phyloP scores from a whole-genome alignment of 371 early-diverging fungal species.

The Choanephora cucurbitarum region DNA sequence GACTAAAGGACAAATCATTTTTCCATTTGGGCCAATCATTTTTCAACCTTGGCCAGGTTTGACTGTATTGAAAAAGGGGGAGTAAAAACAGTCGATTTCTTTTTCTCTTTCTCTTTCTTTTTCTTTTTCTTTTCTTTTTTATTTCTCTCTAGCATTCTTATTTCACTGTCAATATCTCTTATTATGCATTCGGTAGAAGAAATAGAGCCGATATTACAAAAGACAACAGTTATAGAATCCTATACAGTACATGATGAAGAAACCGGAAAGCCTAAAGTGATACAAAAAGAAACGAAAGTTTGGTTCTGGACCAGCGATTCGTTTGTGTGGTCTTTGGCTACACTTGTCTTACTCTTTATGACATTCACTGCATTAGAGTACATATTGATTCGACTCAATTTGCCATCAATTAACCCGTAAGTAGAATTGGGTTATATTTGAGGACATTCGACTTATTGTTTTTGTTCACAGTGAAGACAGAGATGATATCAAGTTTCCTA shows the following conservation, averaged over 20 bases:
- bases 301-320: constrained; percentile 47
- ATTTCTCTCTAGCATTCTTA: too few relatives aligned
- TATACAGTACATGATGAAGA: constrained; percentile 13
- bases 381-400: constrained; percentile 32
- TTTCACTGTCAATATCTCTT: not conserved
- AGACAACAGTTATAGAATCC: not conserved
- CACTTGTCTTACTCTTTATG: constrained; percentile 33
- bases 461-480: constrained; percentile 49
- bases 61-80: constrained; percentile 6
- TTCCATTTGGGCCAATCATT: too few relatives aligned
- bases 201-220: constrained; percentile 8
- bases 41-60: too few relatives aligned
- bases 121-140: not conserved
- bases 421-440: not conserved
- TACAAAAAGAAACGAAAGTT: constrained; percentile 14
- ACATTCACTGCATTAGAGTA: constrained; percentile 39
- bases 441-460: not conserved
- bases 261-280: constrained; percentile 4
- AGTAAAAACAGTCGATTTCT: constrained; percentile 2
- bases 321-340: constrained; percentile 41
- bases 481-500: constrained; percentile 59
- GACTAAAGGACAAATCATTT: too few relatives aligned
- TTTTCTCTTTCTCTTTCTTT: constrained; percentile 4
- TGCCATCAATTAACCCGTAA: constrained; percentile 46
- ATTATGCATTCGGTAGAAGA: not conserved